Conservation (phyloP, 2,329 filamentous ascomycete genomes). For the Zelopaecilomyces penicillatus region DNA sequence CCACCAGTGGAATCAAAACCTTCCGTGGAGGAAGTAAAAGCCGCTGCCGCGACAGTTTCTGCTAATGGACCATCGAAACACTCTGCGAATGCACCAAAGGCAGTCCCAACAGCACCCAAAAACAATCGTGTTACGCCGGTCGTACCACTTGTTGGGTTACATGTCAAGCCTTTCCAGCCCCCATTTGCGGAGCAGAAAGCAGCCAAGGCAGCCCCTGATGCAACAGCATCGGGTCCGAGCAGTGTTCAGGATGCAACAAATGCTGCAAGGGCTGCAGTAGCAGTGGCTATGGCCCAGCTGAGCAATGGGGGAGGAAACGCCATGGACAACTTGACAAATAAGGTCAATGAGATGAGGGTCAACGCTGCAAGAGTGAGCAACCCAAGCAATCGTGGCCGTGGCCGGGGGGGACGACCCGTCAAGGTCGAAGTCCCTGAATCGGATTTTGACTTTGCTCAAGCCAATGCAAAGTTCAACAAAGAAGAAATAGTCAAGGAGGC, state of each 20-base stretch:
- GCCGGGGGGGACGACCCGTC: slow-evolving; percentile 36
- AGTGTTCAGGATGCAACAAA: slow-evolving; percentile 60
- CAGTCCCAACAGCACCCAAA: slow-evolving; percentile 40
- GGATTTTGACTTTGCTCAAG: slow-evolving; percentile 79
- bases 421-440: slow-evolving; percentile 84
- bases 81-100: slow-evolving; percentile 27
- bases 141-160: slow-evolving; percentile 50
- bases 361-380: slow-evolving; percentile 44
- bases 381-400: slow-evolving; percentile 41
- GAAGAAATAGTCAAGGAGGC: slow-evolving; percentile 71
- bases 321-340: slow-evolving; percentile 64
- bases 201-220: slow-evolving; percentile 26
- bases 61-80: slow-evolving; percentile 30
- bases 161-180: slow-evolving; percentile 29
- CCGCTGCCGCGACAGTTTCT: slow-evolving; percentile 33
- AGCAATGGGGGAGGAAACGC: slow-evolving; percentile 35
- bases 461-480: slow-evolving; percentile 42
- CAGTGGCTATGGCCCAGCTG: slow-evolving; percentile 70
- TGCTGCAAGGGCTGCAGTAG: slow-evolving; percentile 68
- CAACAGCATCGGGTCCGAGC: slow-evolving; percentile 26
- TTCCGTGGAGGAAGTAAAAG: slow-evolving; percentile 36
- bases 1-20: slow-evolving; percentile 64
- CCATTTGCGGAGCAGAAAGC: slow-evolving; percentile 20
- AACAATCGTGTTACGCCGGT: slow-evolving; percentile 53
- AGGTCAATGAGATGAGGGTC: slow-evolving; percentile 69